Percentiles rank a stretch among this genome's conserved stretches.
phyloP scores from a whole-genome alignment of 805 yeast species.

The Candida glaebosa region DNA sequence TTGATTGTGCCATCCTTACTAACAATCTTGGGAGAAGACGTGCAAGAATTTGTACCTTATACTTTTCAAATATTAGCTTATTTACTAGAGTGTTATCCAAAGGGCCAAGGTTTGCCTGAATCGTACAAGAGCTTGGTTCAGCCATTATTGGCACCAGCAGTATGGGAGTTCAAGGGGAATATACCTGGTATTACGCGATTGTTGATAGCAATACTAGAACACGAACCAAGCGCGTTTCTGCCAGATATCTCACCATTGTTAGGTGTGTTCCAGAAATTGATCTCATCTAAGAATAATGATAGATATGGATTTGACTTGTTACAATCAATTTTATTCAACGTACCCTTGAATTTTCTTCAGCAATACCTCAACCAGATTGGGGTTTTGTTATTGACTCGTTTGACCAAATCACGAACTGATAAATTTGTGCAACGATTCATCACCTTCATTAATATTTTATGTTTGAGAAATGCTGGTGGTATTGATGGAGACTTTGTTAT shows the following conservation, averaged over 20 bases:
- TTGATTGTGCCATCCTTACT: constrained; percentile 66
- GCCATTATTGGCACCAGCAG: constrained; percentile 83
- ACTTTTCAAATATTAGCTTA: constrained; percentile 86
- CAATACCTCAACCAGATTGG: constrained; percentile 70
- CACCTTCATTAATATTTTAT: constrained; percentile 46
- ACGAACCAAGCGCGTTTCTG: constrained; percentile 41
- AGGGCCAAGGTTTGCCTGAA: constrained; percentile 51
- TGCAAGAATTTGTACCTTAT: constrained; percentile 93
- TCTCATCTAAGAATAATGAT: constrained; percentile 82
- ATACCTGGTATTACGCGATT: constrained; percentile 89
- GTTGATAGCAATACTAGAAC: constrained; percentile 60
- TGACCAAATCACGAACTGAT: constrained; percentile 80
- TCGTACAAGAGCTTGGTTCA: constrained; percentile 63
- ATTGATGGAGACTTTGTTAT: constrained; percentile 49
- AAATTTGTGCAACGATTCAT: constrained; percentile 71
- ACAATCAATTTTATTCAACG: constrained; percentile 58
- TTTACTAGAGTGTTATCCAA: constrained; percentile 61
- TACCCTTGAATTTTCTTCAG: constrained; percentile 49
- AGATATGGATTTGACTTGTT: constrained; percentile 79
- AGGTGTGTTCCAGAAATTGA: constrained; percentile 94
- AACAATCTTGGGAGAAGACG: constrained; percentile 70
- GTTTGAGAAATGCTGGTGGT: constrained; percentile 31
- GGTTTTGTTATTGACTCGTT: constrained; percentile 68
- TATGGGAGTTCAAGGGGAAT: constrained; percentile 93
- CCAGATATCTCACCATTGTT: constrained; percentile 65